Base-by-base conservation (phyloP, 1,284 basidiomycete species). In the Mycena citricolor region DNA sequence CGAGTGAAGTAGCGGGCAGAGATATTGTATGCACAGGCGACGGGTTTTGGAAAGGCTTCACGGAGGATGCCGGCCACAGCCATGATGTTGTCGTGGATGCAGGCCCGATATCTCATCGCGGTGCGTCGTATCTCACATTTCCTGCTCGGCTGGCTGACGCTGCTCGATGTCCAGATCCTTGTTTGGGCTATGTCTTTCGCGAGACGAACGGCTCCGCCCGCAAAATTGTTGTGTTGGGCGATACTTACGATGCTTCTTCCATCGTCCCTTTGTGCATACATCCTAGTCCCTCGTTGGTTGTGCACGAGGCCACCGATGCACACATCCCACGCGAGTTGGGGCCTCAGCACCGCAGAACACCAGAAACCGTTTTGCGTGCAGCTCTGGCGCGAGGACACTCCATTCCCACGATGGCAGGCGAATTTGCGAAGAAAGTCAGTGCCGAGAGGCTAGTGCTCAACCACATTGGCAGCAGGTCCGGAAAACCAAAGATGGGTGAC, bases 271-370 rank as follows among this genome's bases (percentile, higher is more conserved):
- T 88, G 12, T 76, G 81, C 51, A 59, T 63, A 37, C 62, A 67
- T 14, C 69, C 71, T 24, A 56, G 69, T 1, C 71, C 76, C 3
- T 69, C 69, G 10, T 66, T 91, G 8, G 74, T 83, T 39, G 73
- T 85, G 5, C 92, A 95, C 63, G 92, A 95, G 67, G 83, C 87
- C 16, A 94, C 90, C 3, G 92, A 94, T 61, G 82, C 85, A 1
- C 79, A 76, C 53, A 82, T 94, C 25, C 84, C 89, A 2, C 59
- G 54, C 4, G 51, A 66, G 30, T 67, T 81, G 41, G 79, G 81
- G 56, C 64, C 69, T 10, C 62, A 34, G 64, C 67, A 51, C 85
- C 82, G 55, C 79, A 81, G 4, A 60, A 77, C 19, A 66, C 70
- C 33, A 72, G 85, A 47, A 28, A 32, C 30, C 7, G 52, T 54